These are phyloP conservation scores for Tubosaeta sp. DNA, from an alignment of 768 basidiomycete genomes.

Conservation along the genomic window DNA sequence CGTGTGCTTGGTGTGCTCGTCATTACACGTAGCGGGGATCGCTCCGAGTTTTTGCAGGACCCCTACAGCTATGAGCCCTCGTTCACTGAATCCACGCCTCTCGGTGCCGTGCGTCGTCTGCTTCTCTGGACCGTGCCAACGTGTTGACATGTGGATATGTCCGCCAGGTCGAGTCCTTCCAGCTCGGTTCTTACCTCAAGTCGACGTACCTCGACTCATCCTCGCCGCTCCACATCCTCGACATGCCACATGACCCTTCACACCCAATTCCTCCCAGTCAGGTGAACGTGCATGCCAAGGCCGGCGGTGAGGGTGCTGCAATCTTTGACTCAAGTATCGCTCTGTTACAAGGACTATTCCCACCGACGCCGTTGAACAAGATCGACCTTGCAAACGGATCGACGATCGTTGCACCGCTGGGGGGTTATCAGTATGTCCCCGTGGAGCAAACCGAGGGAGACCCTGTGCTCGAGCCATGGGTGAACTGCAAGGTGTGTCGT, in stretches of 20 bases:
- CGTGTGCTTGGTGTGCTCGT: constrained; percentile 70
- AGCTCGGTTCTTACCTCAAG: too few species aligned
- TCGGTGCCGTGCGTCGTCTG: constrained; percentile 55
- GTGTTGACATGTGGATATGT: background rate
- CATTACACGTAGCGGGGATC: constrained; percentile 74
- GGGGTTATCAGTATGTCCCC: constrained; percentile 84
- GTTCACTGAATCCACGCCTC: constrained; percentile 67
- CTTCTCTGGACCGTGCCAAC: background rate
- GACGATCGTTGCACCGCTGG: constrained; percentile 66
- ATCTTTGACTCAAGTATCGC: constrained; percentile 85
- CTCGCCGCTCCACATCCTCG: constrained; percentile 64
- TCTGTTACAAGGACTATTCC: constrained; percentile 78
- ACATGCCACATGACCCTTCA: constrained; percentile 55
- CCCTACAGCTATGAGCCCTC: constrained; percentile 61
- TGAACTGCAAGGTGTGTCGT: constrained; percentile 13
- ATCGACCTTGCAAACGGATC: constrained; percentile 76
- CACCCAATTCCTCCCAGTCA: constrained; percentile 61
- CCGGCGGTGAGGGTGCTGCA: constrained; percentile 72
- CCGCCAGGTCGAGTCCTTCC: constrained; percentile 61
- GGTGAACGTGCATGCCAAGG: constrained; percentile 75
- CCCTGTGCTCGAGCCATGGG: constrained; percentile 78
- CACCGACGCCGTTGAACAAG: constrained; percentile 69
- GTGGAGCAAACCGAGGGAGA: constrained; percentile 64
- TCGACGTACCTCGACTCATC: constrained; percentile 35
- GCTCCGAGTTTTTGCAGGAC: constrained; percentile 65